Percentiles rank a stretch among this genome's conserved stretches.
Conservation (phyloP, 2,329 filamentous ascomycete species). For the Ambrosiella beaveri region DNA sequence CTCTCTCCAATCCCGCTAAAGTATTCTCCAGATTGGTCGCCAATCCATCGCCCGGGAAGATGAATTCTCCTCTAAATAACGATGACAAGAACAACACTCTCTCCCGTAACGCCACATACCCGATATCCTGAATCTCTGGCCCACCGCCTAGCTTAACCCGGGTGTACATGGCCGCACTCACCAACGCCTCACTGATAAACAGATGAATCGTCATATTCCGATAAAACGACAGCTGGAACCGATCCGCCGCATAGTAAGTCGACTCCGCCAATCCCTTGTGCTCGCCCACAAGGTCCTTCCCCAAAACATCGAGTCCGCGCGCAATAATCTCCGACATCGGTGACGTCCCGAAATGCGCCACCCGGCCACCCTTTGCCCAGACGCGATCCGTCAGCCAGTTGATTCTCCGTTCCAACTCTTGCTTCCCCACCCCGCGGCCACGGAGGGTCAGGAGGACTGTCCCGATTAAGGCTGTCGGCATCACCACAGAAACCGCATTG, state of each 20-base stretch:
- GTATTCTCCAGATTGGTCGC: constrained; percentile 67
- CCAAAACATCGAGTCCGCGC: constrained; percentile 77
- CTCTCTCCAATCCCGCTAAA: constrained; percentile 56
- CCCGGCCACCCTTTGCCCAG: constrained; percentile 69
- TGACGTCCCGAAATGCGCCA: constrained; percentile 77
- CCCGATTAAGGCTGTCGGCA: constrained; percentile 92
- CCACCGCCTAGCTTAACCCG: constrained; percentile 83
- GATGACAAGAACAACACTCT: constrained; percentile 85
- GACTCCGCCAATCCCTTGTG: constrained; percentile 69
- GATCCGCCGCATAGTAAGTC: constrained; percentile 86
- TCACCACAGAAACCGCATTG: constrained; percentile 89
- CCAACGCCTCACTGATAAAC: constrained; percentile 83
- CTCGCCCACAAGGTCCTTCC: constrained; percentile 69
- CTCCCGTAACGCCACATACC: constrained; percentile 52
- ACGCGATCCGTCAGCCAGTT: constrained; percentile 80
- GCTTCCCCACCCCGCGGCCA: constrained; percentile 76
- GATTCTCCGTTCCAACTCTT: constrained; percentile 69
- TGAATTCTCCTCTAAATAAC: constrained; percentile 90
- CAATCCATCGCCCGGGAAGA: constrained; percentile 79
- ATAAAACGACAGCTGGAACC: constrained; percentile 95
- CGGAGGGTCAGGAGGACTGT: constrained; percentile 82
- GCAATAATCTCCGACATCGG: constrained; percentile 71
- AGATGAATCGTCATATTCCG: constrained; percentile 98
- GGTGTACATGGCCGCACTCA: constrained; percentile 80
- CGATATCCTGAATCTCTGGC: constrained; percentile 60